These are phyloP conservation scores for Coniferiporia weirii DNA, from an alignment of 1,284 basidiomycete genomes.

Conservation along the genomic window DNA sequence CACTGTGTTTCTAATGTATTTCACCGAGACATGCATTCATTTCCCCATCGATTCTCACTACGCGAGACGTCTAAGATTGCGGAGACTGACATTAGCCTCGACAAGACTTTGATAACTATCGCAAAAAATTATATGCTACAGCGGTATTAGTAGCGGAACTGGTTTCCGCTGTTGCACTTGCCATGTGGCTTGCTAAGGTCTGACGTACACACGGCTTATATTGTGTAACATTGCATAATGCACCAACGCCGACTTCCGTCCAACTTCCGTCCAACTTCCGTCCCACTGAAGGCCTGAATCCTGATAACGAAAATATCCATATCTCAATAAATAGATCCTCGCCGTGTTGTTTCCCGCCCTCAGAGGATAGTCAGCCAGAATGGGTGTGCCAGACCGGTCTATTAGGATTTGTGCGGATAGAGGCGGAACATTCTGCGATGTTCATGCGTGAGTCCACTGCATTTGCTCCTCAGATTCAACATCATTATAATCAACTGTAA, in stretches of 20 bases:
- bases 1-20: constrained; percentile 13
- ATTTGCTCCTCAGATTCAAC: background rate
- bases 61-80: background rate
- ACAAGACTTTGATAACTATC: background rate
- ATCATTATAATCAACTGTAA: background rate
- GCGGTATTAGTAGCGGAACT: background rate
- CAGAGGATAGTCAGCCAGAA: background rate
- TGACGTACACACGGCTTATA: background rate
- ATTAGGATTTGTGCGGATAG: constrained; percentile 52
- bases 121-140: background rate
- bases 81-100: background rate
- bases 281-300: too few relatives aligned
- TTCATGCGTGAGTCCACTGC: constrained; percentile 55
- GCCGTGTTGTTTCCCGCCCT: background rate
- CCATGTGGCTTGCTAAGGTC: background rate
- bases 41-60: background rate
- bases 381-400: constrained; percentile 50
- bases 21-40: constrained; percentile 2
- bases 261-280: constrained; percentile 5
- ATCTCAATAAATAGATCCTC: background rate
- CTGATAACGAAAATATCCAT: background rate
- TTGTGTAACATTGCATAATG: background rate
- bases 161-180: background rate
- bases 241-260: background rate
- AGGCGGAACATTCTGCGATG: constrained; percentile 80